Base-by-base conservation (phyloP, 1,284 basidiomycete genomes). In the Entoloma clypeatum region DNA sequence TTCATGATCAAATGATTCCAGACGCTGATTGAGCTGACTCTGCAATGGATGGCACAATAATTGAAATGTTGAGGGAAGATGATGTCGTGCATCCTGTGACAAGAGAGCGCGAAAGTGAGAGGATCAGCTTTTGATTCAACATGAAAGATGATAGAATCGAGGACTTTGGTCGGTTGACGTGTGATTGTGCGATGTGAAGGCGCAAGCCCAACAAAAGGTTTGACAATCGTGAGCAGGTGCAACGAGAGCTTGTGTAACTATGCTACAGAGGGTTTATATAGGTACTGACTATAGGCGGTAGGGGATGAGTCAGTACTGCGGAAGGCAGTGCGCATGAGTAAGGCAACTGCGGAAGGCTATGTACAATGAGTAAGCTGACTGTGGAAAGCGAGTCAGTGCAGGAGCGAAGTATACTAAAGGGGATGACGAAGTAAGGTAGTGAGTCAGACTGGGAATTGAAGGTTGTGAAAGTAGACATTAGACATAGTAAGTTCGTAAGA, bases 1-100 rank as follows among this genome's bases (percentile, higher is more conserved):
- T 81, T 67, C 33, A 73, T 62, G 26, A 70, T 67, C 21, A 83
- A 62, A 49, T 82, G 79, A 44, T 76, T 75, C 79, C 78, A 82
- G 3, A 81, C 71, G 28, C 68, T 62, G 35, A 80, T 58, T 9
- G 72, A 70, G 52, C 76, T 78, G 19, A 75, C 65, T 54, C 77
- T 78, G 51, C 72, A 75, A 36, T 71, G 63, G 16, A 82, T 59
- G 41, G 72, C 60, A 29, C 80, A 75, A 54, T 82, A 82, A 5
- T 77, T 67, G 44, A 65, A 72, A 53, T 82, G 79, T 16, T 78
- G 59, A 1, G 79, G 79, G 43, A 75, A 72, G 6, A 82, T 65
- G 31, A 82, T 60, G 39, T 61, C 63, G 47, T 71, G 61, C 59
- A 81, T 61, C 38, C 79, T 65, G 42, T 64, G 71, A 52, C 78